Evolutionary conservation across 1,284 basidiomycete genomes (phyloP), one percentile per base, ranked within the genome.

Genomic region (Moniliella sp.): DNA sequence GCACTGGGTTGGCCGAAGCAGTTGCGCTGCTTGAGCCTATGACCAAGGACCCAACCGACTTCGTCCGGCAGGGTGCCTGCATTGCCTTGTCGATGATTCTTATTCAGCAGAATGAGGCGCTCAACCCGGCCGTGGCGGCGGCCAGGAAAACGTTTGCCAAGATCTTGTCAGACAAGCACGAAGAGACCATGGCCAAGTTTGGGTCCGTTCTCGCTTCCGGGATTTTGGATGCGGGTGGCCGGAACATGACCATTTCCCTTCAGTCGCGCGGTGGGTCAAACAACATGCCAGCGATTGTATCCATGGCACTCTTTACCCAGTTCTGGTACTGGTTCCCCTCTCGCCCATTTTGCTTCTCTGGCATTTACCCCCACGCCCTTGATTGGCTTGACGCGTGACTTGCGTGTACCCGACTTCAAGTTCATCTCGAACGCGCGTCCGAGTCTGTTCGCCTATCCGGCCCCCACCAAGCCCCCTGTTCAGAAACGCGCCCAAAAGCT

Each of bases 261-360:
- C 50, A 48, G 36, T 51, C 46, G 33, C 46, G 50, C 0, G 48
- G 48, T 18, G 54, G 57, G 2, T 49, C 46, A 23, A 45, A 40
- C 35, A 59, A 59, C 39, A 57, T 54, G 48, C 43, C 46, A 3
- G 57, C 55, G 3, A 54, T 59, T 13, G 57, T 59, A n/a, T 54
- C 55, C 19, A 57, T 59, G 57, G 53, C 54, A 16, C 37, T 59
- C 25, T 59, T 59, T 32, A 52, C 50, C 17, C 57, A 59, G 36
- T 57, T 57, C 47, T 59, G 57, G 57, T 59, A 59, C 47, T 59
- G 57, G 57, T 59, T 59, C 55, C 57, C n/a, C 57, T 14, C 43
- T 59, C 25, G 57, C 54, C 4, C 52, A 56, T 37, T 59, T 59
- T 30, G 51, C 52, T 14, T 45, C 48, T 19, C 40, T 59, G 5